These are phyloP conservation scores for Gaultheria prostrata DNA, from an alignment of 148 eudicot genomes.

Conservation along the genomic window DNA sequence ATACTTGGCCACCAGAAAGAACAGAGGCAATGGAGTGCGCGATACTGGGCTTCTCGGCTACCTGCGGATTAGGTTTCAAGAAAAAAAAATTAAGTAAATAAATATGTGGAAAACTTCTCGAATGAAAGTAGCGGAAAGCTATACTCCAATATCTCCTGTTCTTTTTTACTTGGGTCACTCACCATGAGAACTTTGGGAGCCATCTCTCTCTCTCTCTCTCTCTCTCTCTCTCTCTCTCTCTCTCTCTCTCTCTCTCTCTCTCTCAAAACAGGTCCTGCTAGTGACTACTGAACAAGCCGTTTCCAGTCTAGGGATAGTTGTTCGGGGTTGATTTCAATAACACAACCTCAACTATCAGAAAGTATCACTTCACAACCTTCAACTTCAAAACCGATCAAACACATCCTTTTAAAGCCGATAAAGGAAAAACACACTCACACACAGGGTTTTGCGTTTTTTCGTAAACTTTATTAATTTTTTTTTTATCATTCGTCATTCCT, in stretches of 20 bases:
- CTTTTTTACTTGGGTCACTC: not conserved
- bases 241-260: too few species aligned
- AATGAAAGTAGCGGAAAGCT: not conserved
- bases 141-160: not conserved
- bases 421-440: too few species aligned
- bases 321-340: not conserved
- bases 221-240: too few species aligned
- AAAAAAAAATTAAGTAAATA: not conserved
- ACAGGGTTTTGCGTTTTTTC: too few species aligned
- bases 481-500: too few species aligned
- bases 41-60: constrained; percentile 94
- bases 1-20: constrained; percentile 77
- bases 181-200: constrained; percentile 83
- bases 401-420: too few species aligned
- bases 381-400: not conserved
- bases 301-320: not conserved
- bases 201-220: constrained; percentile 29
- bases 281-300: not conserved
- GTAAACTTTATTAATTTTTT: too few species aligned
- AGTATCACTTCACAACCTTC: not conserved
- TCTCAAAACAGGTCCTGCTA: not conserved
- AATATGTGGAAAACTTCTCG: too few species aligned
- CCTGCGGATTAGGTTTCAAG: constrained; percentile 35
- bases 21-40: constrained; percentile 77
- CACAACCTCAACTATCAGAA: not conserved